These are phyloP conservation scores for Debaryomycetaceae sp. DNA, from an alignment of 1,139 yeast genomes.

Conservation along the genomic window DNA sequence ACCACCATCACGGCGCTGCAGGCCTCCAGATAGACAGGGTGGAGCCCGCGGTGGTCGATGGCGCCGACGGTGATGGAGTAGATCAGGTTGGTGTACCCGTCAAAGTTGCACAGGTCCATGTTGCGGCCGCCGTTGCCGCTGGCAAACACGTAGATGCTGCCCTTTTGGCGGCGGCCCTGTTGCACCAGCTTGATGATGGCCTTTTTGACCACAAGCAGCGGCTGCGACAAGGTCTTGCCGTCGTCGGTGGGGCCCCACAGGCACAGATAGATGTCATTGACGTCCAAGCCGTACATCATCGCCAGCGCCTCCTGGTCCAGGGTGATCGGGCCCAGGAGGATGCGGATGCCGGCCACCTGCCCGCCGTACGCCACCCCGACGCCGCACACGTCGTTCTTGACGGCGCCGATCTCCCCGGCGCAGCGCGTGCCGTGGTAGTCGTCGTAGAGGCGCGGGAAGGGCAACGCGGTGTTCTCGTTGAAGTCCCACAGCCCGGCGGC, in stretches of 20 bases:
- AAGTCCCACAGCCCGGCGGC: constrained; percentile 86
- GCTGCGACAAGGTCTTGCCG: constrained; percentile 82
- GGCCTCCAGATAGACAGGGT: constrained; percentile 86
- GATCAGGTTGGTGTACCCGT: constrained; percentile 95
- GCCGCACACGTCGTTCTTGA: constrained; percentile 84
- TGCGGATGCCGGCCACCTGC: constrained; percentile 85
- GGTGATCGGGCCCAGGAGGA: constrained; percentile 74
- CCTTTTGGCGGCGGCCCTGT: constrained; percentile 77
- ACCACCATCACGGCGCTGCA: constrained; percentile 97
- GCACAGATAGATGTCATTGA: constrained; percentile 90
- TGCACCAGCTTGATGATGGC: constrained; percentile 83
- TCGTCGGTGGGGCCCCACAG: constrained; percentile 99
- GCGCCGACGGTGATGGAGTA: constrained; percentile 96
- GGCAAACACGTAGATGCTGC: constrained; percentile 91
- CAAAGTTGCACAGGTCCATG: constrained; percentile 93
- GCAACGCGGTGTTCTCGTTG: constrained; percentile 69
- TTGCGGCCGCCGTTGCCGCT: constrained; percentile 87
- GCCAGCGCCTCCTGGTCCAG: constrained; percentile 91
- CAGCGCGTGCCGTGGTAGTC: constrained; percentile 97
- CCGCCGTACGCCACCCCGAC: constrained; percentile 90
- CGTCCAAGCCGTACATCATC: constrained; percentile 70
- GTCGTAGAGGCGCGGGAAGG: constrained; percentile 75
- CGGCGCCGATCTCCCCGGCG: constrained; percentile 96
- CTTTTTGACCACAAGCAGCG: constrained; percentile 69
- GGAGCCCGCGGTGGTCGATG: constrained; percentile 77